Evolutionary conservation across 2,329 filamentous ascomycete genomes (phyloP).

Genomic region (Cercospora sp.): DNA sequence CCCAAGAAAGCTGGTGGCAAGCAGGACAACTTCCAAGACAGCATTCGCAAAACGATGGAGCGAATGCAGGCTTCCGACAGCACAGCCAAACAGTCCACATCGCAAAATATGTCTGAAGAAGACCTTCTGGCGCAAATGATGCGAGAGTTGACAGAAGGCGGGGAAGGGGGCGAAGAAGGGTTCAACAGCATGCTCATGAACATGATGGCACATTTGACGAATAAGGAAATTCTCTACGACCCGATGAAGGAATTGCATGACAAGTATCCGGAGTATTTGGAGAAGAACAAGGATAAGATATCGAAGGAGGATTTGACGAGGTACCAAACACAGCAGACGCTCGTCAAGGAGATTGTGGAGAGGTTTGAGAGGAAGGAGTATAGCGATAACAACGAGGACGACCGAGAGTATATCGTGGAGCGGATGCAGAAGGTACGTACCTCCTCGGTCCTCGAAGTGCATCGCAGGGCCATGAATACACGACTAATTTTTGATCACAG

Average conservation of each 20-base stretch:
- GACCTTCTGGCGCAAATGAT: conserved; percentile 91
- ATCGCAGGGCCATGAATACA: not conserved
- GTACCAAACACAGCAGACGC: conserved; percentile 74
- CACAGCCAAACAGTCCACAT: conserved; percentile 75
- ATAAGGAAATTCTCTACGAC: conserved; percentile 97
- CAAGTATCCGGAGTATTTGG: conserved; percentile 89
- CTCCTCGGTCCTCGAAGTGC: not conserved
- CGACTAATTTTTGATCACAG: conserved; percentile 50
- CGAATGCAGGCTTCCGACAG: conserved; percentile 89
- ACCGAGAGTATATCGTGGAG: conserved; percentile 91
- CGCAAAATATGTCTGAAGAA: conserved; percentile 56
- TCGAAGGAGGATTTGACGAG: conserved; percentile 70
- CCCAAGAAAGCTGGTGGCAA: conserved; percentile 14
- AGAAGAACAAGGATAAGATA: conserved; percentile 69
- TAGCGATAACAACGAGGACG: conserved; percentile 74
- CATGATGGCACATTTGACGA: conserved; percentile 99
- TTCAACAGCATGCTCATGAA: conserved; percentile 93
- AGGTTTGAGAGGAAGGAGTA: conserved; percentile 85
- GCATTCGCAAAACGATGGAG: conserved; percentile 90
- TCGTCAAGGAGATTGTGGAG: conserved; percentile 82
- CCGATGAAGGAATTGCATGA: conserved; percentile 96
- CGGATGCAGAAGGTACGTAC: conserved; percentile 87
- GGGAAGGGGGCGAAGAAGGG: conserved; percentile 70
- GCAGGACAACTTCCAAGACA: conserved; percentile 76
- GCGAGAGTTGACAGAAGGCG: conserved; percentile 74